Percentiles rank a stretch among this genome's conserved stretches.
phyloP scores from a whole-genome alignment of 139 green algal genomes.

The Marvania coccoides region DNA sequence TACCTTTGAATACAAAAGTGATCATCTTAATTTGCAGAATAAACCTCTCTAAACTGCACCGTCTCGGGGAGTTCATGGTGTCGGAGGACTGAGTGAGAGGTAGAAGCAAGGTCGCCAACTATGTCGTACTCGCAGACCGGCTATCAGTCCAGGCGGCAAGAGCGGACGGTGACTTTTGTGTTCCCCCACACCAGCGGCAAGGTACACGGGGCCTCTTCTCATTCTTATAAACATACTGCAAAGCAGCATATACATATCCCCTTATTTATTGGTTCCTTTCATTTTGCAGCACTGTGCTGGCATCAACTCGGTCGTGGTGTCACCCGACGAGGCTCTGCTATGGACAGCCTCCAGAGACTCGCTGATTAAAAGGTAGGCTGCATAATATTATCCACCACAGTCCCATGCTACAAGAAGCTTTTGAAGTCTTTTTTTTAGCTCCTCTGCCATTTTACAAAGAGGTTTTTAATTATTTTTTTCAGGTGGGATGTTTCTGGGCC shows the following conservation, averaged over 20 bases:
- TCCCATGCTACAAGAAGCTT: not conserved
- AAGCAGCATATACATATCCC: too few species aligned
- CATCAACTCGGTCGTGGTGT: slow-evolving; percentile 29
- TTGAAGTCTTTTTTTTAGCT: too few species aligned
- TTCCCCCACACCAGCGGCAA: not conserved
- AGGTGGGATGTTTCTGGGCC: not conserved
- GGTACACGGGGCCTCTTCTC: too few species aligned
- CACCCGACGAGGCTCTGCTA: not conserved
- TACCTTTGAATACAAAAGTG: too few species aligned
- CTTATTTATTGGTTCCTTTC: too few species aligned
- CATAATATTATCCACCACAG: not conserved
- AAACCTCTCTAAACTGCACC: too few species aligned
- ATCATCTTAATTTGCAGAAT: too few species aligned
- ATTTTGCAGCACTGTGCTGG: slow-evolving; percentile 28
- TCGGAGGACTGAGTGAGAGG: too few species aligned
- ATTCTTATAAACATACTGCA: too few species aligned
- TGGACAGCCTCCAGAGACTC: slow-evolving; percentile 40
- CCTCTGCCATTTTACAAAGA: too few species aligned
- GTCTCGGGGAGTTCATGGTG: too few species aligned
- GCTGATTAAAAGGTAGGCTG: slow-evolving; percentile 16
- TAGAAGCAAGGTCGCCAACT: too few species aligned
- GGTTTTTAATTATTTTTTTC: not conserved
- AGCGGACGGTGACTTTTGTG: not conserved
- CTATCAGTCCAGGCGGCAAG: not conserved
- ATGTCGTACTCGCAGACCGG: not conserved